Evolutionary conservation across 768 basidiomycete genomes (phyloP).

Genomic region (Russula dissimulans): DNA sequence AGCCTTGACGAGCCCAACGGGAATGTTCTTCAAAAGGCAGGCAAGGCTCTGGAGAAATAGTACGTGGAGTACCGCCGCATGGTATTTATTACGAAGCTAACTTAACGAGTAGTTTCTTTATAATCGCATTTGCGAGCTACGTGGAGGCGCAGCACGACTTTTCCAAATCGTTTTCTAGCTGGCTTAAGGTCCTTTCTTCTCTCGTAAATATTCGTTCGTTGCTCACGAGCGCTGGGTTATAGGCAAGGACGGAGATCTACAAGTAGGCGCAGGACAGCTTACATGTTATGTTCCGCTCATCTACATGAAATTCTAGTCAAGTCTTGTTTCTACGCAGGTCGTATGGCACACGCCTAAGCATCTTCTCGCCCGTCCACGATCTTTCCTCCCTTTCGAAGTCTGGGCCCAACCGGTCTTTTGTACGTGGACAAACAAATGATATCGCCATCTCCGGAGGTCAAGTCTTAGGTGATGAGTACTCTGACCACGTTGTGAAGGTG

Average conservation of each 20-base stretch:
- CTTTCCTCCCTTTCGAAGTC: slow-evolving; percentile 72
- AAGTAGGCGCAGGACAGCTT: slow-evolving; percentile 47
- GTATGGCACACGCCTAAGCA: slow-evolving; percentile 68
- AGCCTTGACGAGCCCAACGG: slow-evolving; percentile 50
- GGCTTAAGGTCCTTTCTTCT: slow-evolving; percentile 56
- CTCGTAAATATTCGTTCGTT: not conserved
- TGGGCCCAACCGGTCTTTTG: slow-evolving; percentile 46
- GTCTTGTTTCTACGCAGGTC: slow-evolving; percentile 78
- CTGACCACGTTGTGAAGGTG: slow-evolving; percentile 86
- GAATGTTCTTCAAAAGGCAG: slow-evolving; percentile 55
- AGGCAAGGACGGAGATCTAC: slow-evolving; percentile 85
- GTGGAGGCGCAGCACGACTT: slow-evolving; percentile 57
- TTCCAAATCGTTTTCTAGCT: slow-evolving; percentile 67
- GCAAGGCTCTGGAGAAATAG: slow-evolving; percentile 83
- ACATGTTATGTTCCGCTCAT: not conserved
- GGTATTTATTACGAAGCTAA: not conserved
- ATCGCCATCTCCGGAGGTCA: slow-evolving; percentile 72
- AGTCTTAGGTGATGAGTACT: slow-evolving; percentile 91
- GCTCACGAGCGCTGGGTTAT: not conserved
- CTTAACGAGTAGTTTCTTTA: slow-evolving; percentile 61
- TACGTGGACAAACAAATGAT: slow-evolving; percentile 65
- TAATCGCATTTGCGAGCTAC: slow-evolving; percentile 88
- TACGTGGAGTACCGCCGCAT: slow-evolving; percentile 29
- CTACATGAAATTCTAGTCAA: slow-evolving; percentile 46
- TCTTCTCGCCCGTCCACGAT: slow-evolving; percentile 90